phyloP scores from a whole-genome alignment of 768 basidiomycete genomes.

The Wakefieldia striispora region DNA sequence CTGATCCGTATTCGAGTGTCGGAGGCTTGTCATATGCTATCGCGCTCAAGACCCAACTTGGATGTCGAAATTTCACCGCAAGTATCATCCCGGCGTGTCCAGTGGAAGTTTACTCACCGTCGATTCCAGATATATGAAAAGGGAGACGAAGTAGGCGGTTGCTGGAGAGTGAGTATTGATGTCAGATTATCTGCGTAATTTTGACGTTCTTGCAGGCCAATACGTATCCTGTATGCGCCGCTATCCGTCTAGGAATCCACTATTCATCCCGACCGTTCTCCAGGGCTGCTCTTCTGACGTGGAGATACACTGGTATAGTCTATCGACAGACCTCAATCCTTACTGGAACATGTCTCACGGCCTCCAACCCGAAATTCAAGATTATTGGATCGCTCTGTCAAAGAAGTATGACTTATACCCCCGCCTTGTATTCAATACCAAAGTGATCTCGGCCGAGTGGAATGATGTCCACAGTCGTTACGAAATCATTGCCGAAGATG shows the following conservation, averaged over 20 bases:
- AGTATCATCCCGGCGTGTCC: conserved; percentile 5
- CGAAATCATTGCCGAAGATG: conserved; percentile 32
- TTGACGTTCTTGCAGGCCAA: conserved; percentile 27
- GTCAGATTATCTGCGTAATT: neutral
- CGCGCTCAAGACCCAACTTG: conserved; percentile 36
- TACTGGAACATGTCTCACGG: conserved; percentile 45
- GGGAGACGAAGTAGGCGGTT: conserved; percentile 44
- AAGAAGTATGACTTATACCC: conserved; percentile 42
- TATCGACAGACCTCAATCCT: conserved; percentile 47
- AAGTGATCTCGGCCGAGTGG: conserved; percentile 49
- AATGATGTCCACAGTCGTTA: conserved; percentile 35
- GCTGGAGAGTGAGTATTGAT: conserved; percentile 45
- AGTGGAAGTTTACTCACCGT: neutral
- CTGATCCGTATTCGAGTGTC: conserved; percentile 25
- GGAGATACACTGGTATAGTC: conserved; percentile 41
- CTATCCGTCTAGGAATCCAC: neutral
- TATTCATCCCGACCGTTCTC: neutral
- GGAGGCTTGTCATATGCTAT: conserved; percentile 46
- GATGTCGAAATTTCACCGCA: conserved; percentile 42
- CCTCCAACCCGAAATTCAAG: conserved; percentile 40
- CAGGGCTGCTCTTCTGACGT: conserved; percentile 48
- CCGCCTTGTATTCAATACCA: conserved; percentile 42
- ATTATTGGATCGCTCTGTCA: conserved; percentile 42
- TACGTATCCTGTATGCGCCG: conserved; percentile 23
- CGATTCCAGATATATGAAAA: conserved; percentile 43